Evolutionary conservation across 129 eudicot genomes (phyloP).

Genomic region (Centrapalus pauciflorus): DNA sequence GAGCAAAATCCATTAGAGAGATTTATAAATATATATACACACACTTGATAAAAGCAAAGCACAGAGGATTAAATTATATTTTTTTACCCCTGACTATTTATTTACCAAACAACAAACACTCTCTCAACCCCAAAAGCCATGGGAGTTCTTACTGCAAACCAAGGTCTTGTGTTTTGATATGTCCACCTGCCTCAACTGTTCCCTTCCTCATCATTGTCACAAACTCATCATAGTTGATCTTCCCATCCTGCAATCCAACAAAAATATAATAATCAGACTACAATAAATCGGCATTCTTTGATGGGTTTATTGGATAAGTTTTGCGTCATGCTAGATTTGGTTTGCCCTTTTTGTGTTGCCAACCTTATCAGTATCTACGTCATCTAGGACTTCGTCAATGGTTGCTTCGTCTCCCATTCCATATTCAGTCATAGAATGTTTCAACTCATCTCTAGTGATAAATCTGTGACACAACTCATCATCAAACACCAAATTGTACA

Average conservation of each 20-base stretch:
- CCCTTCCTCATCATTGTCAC: conserved; percentile 86
- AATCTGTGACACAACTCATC: conserved; percentile 32
- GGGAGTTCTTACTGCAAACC: conserved; percentile 21
- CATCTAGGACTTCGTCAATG: conserved; percentile 65
- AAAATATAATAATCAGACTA: not conserved
- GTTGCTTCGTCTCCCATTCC: conserved; percentile 91
- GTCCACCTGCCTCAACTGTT: conserved; percentile 40
- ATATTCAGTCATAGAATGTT: conserved; percentile 63
- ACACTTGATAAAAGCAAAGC: conserved; percentile 16
- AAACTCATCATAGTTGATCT: conserved; percentile 78
- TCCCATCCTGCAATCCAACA: conserved; percentile 57
- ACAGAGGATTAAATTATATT: not conserved
- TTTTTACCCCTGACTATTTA: conserved; percentile 23
- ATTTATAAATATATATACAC: not conserved
- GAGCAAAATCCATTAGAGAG: not conserved
- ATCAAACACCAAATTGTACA: not conserved
- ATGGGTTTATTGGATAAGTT: not conserved
- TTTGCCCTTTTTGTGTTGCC: not conserved
- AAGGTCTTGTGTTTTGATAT: conserved; percentile 17
- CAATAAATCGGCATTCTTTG: no score
- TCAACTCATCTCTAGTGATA: conserved; percentile 83
- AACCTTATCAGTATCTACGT: conserved; percentile 78
- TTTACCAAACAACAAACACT: conserved; percentile 25
- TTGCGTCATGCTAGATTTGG: no score
- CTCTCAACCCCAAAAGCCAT: conserved; percentile 8